Evolutionary conservation across 176 grass and related monocot species (phyloP).

Genomic region (Alopecurus myosuroides): DNA sequence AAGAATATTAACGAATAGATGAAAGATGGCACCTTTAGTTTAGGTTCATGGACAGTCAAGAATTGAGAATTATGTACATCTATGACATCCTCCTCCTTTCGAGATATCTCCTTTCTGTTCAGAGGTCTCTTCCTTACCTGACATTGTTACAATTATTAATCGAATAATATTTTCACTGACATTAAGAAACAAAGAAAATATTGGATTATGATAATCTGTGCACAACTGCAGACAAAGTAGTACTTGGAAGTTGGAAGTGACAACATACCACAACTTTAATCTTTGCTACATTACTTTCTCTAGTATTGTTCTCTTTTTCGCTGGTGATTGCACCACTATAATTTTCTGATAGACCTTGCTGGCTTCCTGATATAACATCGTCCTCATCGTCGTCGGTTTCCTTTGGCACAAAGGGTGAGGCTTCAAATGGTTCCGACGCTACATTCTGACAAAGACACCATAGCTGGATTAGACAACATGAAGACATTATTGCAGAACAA

Average conservation of each 20-base stretch:
- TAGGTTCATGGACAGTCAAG: constrained; percentile 84
- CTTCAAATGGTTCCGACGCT: constrained; percentile 71
- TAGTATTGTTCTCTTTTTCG: constrained; percentile 59
- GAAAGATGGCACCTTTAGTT: constrained; percentile 71
- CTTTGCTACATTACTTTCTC: constrained; percentile 80
- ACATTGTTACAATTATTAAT: background rate
- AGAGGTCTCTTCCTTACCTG: constrained; percentile 97
- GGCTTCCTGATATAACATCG: constrained; percentile 25
- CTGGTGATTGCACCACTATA: constrained; percentile 30
- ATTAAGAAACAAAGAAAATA: background rate
- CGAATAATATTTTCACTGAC: background rate
- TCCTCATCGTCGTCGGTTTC: constrained; percentile 72
- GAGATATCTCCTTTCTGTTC: constrained; percentile 88
- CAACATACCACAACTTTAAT: constrained; percentile 94
- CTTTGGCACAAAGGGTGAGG: constrained; percentile 79
- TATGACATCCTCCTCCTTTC: constrained; percentile 95
- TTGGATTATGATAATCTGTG: background rate
- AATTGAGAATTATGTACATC: constrained; percentile 59
- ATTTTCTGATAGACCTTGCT: constrained; percentile 60
- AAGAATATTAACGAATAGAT: constrained; percentile 4
- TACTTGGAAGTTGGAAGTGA: background rate
- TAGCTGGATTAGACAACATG: constrained; percentile 19
- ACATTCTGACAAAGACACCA: constrained; percentile 63
- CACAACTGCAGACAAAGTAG: background rate
- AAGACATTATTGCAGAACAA: constrained; percentile 10